Conservation (phyloP, 2,329 filamentous ascomycete species). For the Aspergillus sp. region DNA sequence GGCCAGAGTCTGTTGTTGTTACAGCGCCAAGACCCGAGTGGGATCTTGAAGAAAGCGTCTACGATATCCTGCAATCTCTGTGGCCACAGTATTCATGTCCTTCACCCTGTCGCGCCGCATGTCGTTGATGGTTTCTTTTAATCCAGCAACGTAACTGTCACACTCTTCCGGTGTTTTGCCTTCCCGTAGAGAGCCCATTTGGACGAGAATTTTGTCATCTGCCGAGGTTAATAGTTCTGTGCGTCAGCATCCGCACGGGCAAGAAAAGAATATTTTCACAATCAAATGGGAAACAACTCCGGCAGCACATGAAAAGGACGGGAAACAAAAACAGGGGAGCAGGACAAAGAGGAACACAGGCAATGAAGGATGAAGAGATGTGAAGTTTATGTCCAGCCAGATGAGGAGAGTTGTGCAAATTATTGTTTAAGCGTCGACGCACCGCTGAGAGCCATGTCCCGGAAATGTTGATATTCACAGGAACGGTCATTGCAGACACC, state of each 20-base stretch:
- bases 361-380: neutral
- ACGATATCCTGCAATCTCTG: conserved; percentile 52
- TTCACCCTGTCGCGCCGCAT: conserved; percentile 51
- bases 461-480: conserved; percentile 81
- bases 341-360: conserved; percentile 10
- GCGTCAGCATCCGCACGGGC: conserved; percentile 40
- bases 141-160: conserved; percentile 44
- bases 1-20: conserved; percentile 24
- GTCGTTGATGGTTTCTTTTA: conserved; percentile 51
- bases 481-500: conserved; percentile 70
- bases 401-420: conserved; percentile 23
- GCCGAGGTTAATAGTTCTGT: conserved; percentile 38
- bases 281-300: conserved; percentile 15
- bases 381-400: conserved; percentile 4
- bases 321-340: conserved; percentile 1
- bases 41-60: conserved; percentile 50
- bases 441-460: conserved; percentile 71
- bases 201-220: conserved; percentile 54
- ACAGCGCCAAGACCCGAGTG: conserved; percentile 47
- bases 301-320: neutral
- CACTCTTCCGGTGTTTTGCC: conserved; percentile 46
- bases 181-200: conserved; percentile 49
- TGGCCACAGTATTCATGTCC: conserved; percentile 50
- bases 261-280: conserved; percentile 18
- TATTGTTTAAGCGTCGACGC: conserved; percentile 52